Evolutionary conservation across 2,329 filamentous ascomycete species (phyloP).

Genomic region (Coleophoma eucalyptorum): DNA sequence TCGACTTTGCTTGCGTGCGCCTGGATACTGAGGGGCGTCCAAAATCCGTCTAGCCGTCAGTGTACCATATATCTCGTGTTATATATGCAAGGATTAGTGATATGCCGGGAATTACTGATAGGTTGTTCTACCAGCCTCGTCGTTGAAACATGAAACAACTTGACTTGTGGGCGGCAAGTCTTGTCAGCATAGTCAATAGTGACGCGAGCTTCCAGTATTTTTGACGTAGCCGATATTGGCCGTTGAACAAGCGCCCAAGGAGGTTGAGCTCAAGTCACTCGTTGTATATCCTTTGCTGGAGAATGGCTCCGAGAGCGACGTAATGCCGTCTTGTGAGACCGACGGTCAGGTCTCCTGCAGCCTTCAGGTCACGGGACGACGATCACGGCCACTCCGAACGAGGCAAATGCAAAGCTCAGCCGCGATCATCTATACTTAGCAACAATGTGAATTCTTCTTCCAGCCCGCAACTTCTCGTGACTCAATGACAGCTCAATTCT

Average conservation of each 20-base stretch:
- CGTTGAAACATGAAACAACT: constrained; percentile 1
- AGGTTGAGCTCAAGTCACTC: background rate
- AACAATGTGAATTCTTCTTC: background rate
- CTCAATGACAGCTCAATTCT: background rate
- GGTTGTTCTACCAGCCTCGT: background rate
- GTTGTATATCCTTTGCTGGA: background rate
- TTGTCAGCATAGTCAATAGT: background rate
- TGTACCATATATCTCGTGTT: background rate
- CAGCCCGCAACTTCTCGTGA: background rate
- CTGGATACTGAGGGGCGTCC: background rate
- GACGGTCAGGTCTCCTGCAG: background rate
- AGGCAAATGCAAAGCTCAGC: background rate
- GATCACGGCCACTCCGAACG: background rate
- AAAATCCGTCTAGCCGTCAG: background rate
- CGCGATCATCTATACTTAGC: background rate
- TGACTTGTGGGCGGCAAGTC: background rate
- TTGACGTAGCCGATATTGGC: background rate
- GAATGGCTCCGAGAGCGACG: background rate
- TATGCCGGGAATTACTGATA: background rate
- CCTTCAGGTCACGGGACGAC: background rate
- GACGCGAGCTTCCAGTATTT: background rate
- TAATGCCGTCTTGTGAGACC: background rate
- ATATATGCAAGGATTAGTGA: constrained; percentile 1
- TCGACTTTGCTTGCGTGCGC: too few relatives aligned
- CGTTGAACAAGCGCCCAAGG: background rate